A percentile compares a stretch with the other conserved stretches of the same genome.
These are phyloP conservation scores for Cladophialophora exuberans DNA, from an alignment of 2,329 filamentous ascomycete species.

Conservation along the genomic window DNA sequence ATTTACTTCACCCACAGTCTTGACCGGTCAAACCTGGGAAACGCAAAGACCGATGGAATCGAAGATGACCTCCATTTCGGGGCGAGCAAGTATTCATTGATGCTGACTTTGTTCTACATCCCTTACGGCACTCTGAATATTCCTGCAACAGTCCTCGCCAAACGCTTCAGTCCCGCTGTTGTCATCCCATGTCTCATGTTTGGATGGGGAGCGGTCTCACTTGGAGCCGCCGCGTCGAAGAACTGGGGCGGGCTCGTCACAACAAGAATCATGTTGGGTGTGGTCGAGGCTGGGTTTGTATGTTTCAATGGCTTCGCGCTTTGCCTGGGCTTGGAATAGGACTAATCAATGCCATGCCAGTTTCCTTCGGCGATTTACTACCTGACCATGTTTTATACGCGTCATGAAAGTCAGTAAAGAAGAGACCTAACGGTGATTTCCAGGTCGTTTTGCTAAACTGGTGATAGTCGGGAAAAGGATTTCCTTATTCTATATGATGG, in stretches of 20 bases:
- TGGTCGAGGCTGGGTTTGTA: not conserved
- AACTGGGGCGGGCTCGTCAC: not conserved
- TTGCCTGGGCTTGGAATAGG: not conserved
- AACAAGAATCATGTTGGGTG: not conserved
- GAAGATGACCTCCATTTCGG: constrained; percentile 48
- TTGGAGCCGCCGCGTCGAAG: not conserved
- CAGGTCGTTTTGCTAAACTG: no score
- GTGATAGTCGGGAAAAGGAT: constrained; percentile 62
- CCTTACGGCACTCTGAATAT: constrained; percentile 41
- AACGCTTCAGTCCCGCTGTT: not conserved
- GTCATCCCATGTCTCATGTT: not conserved
- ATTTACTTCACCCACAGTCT: constrained; percentile 45
- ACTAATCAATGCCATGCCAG: not conserved
- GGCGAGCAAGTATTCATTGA: constrained; percentile 47
- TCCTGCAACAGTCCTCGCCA: constrained; percentile 38
- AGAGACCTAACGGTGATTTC: no score
- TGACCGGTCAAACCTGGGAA: constrained; percentile 50
- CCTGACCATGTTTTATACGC: constrained; percentile 63
- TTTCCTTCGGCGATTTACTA: not conserved
- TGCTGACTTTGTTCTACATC: constrained; percentile 56
- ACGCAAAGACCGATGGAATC: constrained; percentile 55
- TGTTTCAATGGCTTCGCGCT: not conserved
- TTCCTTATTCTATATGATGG: constrained; percentile 75
- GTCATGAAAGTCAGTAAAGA: constrained; percentile 66
- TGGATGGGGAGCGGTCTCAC: not conserved